phyloP scores from a whole-genome alignment of 768 basidiomycete species.

The Russula ochroleuca region DNA sequence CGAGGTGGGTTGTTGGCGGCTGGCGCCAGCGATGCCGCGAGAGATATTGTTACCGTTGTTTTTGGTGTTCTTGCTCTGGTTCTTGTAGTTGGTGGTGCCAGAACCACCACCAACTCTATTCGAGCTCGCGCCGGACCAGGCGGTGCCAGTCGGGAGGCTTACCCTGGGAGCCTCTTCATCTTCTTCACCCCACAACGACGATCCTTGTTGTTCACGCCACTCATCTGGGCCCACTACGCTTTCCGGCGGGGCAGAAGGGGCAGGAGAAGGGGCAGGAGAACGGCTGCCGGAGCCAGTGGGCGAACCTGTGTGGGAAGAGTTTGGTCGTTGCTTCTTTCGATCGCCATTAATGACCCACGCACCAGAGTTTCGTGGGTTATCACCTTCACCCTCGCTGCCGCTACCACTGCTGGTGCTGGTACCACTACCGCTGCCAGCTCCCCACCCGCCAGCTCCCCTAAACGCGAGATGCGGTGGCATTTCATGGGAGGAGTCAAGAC shows the following conservation, averaged over 20 bases:
- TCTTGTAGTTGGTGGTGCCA: too few relatives aligned
- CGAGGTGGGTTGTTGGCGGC: neutral
- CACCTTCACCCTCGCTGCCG: neutral
- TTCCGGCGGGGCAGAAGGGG: neutral
- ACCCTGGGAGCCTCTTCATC: neutral
- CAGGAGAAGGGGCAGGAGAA: neutral
- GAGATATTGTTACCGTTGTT: neutral
- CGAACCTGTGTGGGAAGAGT: neutral
- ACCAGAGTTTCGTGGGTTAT: neutral
- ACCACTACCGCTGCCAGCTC: neutral
- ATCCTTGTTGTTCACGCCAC: neutral
- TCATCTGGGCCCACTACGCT: neutral
- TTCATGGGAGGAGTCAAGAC: neutral
- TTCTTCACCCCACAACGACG: neutral
- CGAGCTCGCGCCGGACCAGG: neutral
- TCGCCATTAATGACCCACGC: neutral
- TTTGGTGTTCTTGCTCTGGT: too few relatives aligned
- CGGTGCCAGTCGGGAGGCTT: neutral
- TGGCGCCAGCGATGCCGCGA: neutral
- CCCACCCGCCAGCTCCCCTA: too few relatives aligned
- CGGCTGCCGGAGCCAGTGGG: neutral
- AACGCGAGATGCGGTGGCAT: neutral
- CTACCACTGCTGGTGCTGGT: neutral
- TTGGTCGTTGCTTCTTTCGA: neutral
- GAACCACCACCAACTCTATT: too few relatives aligned